These are phyloP conservation scores for Amanita subjunquillea DNA, from an alignment of 768 basidiomycete genomes.

Conservation along the genomic window DNA sequence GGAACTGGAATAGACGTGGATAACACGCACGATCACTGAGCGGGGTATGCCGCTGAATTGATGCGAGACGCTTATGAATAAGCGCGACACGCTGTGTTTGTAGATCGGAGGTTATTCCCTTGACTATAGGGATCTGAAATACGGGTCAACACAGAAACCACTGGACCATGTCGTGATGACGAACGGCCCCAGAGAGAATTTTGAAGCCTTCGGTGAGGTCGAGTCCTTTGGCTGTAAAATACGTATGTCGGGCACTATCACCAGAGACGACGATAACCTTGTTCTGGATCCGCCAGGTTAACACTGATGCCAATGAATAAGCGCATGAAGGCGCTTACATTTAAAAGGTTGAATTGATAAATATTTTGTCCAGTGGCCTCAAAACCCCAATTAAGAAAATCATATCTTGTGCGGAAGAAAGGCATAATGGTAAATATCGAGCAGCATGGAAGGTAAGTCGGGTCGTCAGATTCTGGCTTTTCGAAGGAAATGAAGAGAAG, in stretches of 20 bases:
- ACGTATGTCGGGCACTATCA: constrained; percentile 55
- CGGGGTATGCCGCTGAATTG: constrained; percentile 51
- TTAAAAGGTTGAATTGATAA: constrained; percentile 62
- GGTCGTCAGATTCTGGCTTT: constrained; percentile 39
- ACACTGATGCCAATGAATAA: not conserved
- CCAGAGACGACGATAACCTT: constrained; percentile 71
- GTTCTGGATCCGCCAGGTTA: constrained; percentile 31
- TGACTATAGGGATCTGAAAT: constrained; percentile 62
- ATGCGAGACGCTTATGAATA: constrained; percentile 64
- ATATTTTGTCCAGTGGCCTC: constrained; percentile 52
- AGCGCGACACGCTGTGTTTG: constrained; percentile 47
- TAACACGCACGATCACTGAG: constrained; percentile 45
- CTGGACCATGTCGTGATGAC: constrained; percentile 19
- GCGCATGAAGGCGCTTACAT: constrained; percentile 30
- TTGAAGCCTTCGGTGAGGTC: constrained; percentile 76
- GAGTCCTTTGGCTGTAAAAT: constrained; percentile 60
- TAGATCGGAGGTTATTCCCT: constrained; percentile 64
- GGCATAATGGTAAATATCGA: constrained; percentile 49
- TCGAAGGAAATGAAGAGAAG: constrained; percentile 31
- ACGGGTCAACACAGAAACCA: constrained; percentile 10
- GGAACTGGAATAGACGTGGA: constrained; percentile 7
- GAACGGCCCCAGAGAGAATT: constrained; percentile 66
- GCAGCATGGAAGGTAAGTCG: constrained; percentile 47
- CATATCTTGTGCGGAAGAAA: constrained; percentile 62
- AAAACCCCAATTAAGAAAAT: constrained; percentile 68